A percentile compares a stretch with the other conserved stretches of the same genome.
These are phyloP conservation scores for Scedosporium apiospermum DNA, from an alignment of 2,329 filamentous ascomycete genomes.

Conservation along the genomic window DNA sequence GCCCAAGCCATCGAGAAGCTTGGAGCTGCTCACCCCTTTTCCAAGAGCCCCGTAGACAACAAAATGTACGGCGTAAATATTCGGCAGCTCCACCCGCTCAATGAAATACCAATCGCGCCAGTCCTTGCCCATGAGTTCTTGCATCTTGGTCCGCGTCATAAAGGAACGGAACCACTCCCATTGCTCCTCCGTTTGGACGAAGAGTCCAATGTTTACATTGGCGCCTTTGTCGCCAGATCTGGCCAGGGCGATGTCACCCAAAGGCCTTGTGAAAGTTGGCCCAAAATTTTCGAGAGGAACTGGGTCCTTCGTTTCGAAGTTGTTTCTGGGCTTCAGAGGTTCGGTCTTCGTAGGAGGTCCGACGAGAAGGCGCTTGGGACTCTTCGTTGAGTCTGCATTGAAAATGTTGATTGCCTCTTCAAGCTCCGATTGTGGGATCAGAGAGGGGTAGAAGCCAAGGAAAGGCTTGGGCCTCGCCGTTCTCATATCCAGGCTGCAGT, in stretches of 20 bases:
- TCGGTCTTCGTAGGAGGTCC: constrained; percentile 12
- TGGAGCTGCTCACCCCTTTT: constrained; percentile 30
- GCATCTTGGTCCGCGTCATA: constrained; percentile 21
- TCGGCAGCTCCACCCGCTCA: constrained; percentile 35
- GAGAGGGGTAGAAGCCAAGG: constrained; percentile 14
- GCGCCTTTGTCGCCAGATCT: constrained; percentile 31
- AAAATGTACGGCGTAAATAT: constrained; percentile 22
- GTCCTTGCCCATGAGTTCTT: constrained; percentile 24
- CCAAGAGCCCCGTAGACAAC: constrained; percentile 36
- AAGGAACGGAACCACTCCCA: constrained; percentile 34
- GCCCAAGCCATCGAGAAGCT: constrained; percentile 33
- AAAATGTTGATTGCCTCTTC: constrained; percentile 4
- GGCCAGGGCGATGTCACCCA: constrained; percentile 21
- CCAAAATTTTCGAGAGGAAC: constrained; percentile 17
- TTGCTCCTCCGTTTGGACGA: constrained; percentile 31
- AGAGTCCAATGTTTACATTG: constrained; percentile 36
- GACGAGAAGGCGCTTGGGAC: constrained; percentile 12
- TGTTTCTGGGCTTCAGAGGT: not conserved
- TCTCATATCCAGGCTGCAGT: constrained; percentile 30
- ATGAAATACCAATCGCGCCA: constrained; percentile 14
- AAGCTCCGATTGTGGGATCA: constrained; percentile 14
- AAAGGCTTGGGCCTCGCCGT: constrained; percentile 19
- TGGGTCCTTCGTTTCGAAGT: constrained; percentile 17
- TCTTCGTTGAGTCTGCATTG: constrained; percentile 15
- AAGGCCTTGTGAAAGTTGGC: constrained; percentile 15